A percentile compares a stretch with the other conserved stretches of the same genome.
Conservation (phyloP, 495 filamentous ascomycete genomes). For the Cercophora sp. region DNA sequence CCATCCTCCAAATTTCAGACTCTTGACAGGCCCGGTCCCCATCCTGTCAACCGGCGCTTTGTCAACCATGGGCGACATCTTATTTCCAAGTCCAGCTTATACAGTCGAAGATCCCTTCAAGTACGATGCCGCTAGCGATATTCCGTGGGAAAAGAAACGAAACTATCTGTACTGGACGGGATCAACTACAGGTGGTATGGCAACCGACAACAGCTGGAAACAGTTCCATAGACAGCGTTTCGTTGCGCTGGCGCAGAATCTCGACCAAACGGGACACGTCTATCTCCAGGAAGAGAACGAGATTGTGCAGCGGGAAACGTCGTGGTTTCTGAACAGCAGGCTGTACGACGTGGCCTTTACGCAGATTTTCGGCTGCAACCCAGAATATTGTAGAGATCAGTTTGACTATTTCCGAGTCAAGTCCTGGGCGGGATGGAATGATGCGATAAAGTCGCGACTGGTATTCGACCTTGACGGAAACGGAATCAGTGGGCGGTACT, state of each 20-base stretch:
- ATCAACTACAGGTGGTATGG: conserved; percentile 44
- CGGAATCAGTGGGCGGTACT: conserved; percentile 48
- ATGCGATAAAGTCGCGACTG: conserved; percentile 21
- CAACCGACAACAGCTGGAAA: conserved; percentile 31
- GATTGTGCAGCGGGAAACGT: not conserved
- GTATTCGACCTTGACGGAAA: conserved; percentile 56
- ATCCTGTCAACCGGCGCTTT: conserved; percentile 36
- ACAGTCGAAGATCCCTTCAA: conserved; percentile 21
- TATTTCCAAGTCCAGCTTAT: conserved; percentile 36
- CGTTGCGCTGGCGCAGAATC: conserved; percentile 31
- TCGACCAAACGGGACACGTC: not conserved
- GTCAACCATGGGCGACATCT: conserved; percentile 35
- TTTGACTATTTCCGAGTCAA: conserved; percentile 18
- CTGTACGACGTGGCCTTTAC: conserved; percentile 1
- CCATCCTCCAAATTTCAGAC: conserved; percentile 24
- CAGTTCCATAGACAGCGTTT: conserved; percentile 48
- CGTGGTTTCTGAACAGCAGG: not conserved
- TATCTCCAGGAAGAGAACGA: not conserved
- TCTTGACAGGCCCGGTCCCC: conserved; percentile 28
- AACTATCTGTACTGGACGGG: conserved; percentile 48
- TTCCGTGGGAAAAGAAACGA: conserved; percentile 7
- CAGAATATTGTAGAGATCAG: not conserved
- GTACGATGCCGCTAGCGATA: conserved; percentile 35
- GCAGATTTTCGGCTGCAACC: not conserved
- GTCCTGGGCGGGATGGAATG: conserved; percentile 18